A percentile compares a stretch with the other conserved stretches of the same genome.
phyloP scores from a whole-genome alignment of 2,329 filamentous ascomycete genomes.

The Talaromyces sp. region DNA sequence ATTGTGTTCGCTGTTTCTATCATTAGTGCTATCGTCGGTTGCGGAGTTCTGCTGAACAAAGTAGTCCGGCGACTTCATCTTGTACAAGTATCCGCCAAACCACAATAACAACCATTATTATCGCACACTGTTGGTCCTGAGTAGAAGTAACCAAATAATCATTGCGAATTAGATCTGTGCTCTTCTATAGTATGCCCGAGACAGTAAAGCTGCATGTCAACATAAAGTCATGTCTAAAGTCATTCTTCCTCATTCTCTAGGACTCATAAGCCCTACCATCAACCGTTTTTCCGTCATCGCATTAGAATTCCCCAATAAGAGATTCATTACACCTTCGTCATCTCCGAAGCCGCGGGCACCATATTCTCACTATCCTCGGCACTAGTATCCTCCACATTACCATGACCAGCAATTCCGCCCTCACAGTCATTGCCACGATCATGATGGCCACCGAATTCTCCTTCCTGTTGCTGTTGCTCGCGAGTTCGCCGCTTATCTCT shows the following conservation, averaged over 20 bases:
- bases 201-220: background rate
- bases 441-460: background rate
- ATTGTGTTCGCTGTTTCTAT: conserved; percentile 4
- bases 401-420: background rate
- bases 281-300: background rate
- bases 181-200: background rate
- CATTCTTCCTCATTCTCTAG: too few relatives aligned
- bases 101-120: background rate
- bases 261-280: background rate
- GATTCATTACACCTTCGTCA: conserved; percentile 3
- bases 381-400: background rate
- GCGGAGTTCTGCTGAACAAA: background rate
- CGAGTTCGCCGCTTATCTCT: conserved; percentile 18
- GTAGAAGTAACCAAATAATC: background rate
- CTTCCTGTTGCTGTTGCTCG: background rate
- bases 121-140: too few relatives aligned
- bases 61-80: background rate
- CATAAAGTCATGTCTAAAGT: background rate
- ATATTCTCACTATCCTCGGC: background rate
- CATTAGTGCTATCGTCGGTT: background rate
- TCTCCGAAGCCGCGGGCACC: background rate
- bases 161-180: background rate
- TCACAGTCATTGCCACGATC: background rate
- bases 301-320: background rate
- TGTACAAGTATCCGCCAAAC: background rate